phyloP scores from a whole-genome alignment of 495 filamentous ascomycete genomes.

The Penicillium longicatenatum region DNA sequence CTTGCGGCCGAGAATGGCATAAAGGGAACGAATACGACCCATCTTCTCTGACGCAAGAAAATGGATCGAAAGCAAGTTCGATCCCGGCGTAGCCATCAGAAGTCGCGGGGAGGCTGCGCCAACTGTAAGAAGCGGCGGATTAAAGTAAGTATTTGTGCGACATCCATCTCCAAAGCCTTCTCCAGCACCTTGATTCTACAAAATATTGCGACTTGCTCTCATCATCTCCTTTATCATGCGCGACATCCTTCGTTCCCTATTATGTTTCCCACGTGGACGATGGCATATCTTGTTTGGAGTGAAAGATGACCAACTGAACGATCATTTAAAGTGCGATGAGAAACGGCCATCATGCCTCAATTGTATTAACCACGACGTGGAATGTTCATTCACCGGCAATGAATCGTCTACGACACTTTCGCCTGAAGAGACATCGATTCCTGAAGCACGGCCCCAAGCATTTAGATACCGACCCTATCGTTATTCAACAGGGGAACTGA shows the following conservation, averaged over 20 bases:
- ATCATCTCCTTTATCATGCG: constrained; percentile 6
- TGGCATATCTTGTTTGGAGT: neutral
- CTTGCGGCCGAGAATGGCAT: constrained; percentile 5
- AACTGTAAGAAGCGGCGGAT: constrained; percentile 41
- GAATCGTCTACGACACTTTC: constrained; percentile 1
- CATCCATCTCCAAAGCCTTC: neutral
- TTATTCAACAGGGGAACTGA: constrained; percentile 17
- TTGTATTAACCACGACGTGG: constrained; percentile 30
- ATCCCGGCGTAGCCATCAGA: constrained; percentile 32
- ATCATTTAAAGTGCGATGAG: constrained; percentile 39
- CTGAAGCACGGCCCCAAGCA: neutral
- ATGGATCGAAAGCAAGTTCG: constrained; percentile 17
- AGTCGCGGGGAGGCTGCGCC: constrained; percentile 36
- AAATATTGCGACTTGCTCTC: neutral
- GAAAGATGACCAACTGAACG: neutral
- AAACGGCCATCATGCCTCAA: constrained; percentile 33
- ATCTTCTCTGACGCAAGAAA: neutral
- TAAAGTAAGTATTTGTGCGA: constrained; percentile 27
- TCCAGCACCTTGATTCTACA: neutral
- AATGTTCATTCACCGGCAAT: constrained; percentile 29
- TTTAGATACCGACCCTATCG: constrained; percentile 30
- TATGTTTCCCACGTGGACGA: neutral
- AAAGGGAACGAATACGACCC: constrained; percentile 21
- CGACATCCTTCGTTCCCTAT: constrained; percentile 1
- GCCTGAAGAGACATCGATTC: too few species aligned